Percentiles rank a stretch among this genome's conserved stretches.
Evolutionary conservation across 2,329 filamentous ascomycete genomes (phyloP).

Genomic region (Diaporthe sp.): DNA sequence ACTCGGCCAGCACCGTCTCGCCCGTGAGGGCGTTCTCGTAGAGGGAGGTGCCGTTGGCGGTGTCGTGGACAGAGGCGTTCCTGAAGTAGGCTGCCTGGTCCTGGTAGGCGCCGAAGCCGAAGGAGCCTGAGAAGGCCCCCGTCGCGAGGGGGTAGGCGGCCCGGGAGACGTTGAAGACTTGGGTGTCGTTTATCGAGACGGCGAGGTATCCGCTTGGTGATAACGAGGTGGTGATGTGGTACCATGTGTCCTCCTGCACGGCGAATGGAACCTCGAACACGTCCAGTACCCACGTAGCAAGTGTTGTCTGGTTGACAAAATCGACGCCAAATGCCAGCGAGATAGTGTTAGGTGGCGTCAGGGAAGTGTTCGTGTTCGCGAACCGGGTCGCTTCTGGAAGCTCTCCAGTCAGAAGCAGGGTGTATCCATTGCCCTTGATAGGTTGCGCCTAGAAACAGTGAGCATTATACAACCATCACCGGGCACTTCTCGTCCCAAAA

Average conservation of each 20-base stretch:
- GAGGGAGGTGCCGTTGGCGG: conserved; percentile 49
- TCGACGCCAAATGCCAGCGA: conserved; percentile 51
- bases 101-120: conserved; percentile 57
- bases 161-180: conserved; percentile 42
- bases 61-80: conserved; percentile 49
- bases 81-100: conserved; percentile 55
- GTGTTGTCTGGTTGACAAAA: conserved; percentile 54
- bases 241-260: conserved; percentile 53
- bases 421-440: conserved; percentile 20
- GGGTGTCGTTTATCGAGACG: conserved; percentile 48
- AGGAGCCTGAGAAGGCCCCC: conserved; percentile 47
- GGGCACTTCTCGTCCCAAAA: not conserved
- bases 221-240: conserved; percentile 51
- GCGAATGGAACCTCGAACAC: conserved; percentile 47
- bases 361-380: conserved; percentile 52
- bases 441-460: not conserved
- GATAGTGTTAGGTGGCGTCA: conserved; percentile 53
- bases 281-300: conserved; percentile 46
- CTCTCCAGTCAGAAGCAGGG: conserved; percentile 1
- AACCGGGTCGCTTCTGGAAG: conserved; percentile 39
- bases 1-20: conserved; percentile 51
- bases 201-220: conserved; percentile 44
- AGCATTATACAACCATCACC: not conserved
- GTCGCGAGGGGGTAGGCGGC: conserved; percentile 34
- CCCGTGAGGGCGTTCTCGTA: conserved; percentile 51